Percentiles rank a stretch among this genome's conserved stretches.
These are phyloP conservation scores for Solanum tacnaense DNA, from an alignment of 257 asterid genomes.

Conservation along the genomic window DNA sequence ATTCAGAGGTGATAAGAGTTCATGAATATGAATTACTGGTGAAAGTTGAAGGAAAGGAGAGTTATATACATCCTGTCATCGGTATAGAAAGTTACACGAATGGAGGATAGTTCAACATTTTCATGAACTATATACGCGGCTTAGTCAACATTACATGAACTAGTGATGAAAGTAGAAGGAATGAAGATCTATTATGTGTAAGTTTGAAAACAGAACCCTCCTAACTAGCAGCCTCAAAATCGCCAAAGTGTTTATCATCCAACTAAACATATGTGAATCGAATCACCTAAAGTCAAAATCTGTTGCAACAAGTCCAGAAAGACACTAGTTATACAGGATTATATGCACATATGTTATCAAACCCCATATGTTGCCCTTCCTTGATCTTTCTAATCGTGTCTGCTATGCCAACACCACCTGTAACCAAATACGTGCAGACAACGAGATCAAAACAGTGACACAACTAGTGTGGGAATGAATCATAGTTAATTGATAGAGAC, in stretches of 20 bases:
- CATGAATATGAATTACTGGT: neutral
- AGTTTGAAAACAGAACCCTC: neutral
- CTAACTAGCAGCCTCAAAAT: neutral
- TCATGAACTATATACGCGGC: neutral
- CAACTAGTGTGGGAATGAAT: neutral
- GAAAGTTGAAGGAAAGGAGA: neutral
- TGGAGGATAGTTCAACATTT: neutral
- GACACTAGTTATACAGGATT: neutral
- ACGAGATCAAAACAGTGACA: neutral
- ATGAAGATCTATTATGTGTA: neutral
- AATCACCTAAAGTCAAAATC: neutral
- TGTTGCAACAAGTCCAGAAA: neutral
- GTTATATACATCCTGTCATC: neutral
- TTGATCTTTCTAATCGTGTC: constrained; percentile 29
- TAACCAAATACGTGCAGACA: neutral
- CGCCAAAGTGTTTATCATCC: neutral
- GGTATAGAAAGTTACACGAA: neutral
- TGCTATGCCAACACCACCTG: constrained; percentile 61
- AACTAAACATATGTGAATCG: neutral
- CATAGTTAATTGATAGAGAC: neutral
- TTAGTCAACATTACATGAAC: neutral
- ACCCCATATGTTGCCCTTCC: constrained; percentile 35
- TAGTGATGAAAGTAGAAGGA: neutral
- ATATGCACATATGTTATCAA: constrained; percentile 47
- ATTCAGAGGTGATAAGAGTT: neutral